Conservation (phyloP, 1,284 basidiomycete species). For the Rhodotorula sp. region DNA sequence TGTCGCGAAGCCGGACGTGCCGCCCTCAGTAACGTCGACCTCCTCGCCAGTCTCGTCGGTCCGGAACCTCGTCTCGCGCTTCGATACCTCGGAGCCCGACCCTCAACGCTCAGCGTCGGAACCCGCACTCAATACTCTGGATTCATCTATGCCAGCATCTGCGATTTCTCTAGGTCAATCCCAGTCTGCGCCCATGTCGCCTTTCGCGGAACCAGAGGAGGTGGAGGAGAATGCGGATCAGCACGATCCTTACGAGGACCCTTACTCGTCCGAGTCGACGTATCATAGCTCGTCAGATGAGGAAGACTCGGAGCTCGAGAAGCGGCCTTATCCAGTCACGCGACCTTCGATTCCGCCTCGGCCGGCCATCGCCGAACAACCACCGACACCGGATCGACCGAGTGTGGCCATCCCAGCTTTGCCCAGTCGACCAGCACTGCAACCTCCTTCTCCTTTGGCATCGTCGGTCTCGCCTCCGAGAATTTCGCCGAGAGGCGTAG, state of each 20-base stretch:
- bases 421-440: slow-evolving; percentile 4
- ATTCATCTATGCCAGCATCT: not conserved
- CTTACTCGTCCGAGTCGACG: slow-evolving; percentile 1
- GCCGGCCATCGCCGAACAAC: slow-evolving; percentile 4
- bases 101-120: not conserved
- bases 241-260: not conserved
- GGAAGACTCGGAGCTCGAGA: not conserved
- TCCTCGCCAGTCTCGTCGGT: slow-evolving; percentile 1
- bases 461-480: not conserved
- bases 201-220: slow-evolving; percentile 2
- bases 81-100: slow-evolving; percentile 2
- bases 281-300: slow-evolving; percentile 21
- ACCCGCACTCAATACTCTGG: not conserved
- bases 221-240: not conserved
- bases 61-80: slow-evolving; percentile 11
- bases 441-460: not conserved
- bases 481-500: not conserved
- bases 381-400: not conserved
- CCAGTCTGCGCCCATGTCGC: not conserved
- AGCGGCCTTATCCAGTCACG: too few species aligned
- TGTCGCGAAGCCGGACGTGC: not conserved
- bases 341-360: slow-evolving; percentile 21
- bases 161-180: not conserved
- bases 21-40: not conserved
- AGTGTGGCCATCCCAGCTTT: not conserved